Conservation (phyloP, 768 basidiomycete genomes). For the Leccinellum albellum region DNA sequence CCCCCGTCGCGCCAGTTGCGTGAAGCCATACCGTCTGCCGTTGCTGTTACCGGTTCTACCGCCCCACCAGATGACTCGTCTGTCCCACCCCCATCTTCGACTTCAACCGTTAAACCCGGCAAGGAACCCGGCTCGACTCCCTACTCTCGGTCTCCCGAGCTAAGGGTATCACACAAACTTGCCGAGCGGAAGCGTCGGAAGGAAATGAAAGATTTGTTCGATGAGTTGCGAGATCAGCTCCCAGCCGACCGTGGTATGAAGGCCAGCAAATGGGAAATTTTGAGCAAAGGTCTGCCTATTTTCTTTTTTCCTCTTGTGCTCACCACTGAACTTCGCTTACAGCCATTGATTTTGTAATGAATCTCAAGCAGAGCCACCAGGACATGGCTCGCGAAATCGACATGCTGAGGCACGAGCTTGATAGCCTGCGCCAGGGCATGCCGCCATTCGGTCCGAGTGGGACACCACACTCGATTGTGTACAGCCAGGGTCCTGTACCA, state of each 20-base stretch:
- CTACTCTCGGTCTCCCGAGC: slow-evolving; percentile 92
- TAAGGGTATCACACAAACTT: slow-evolving; percentile 93
- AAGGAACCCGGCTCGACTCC: slow-evolving; percentile 65
- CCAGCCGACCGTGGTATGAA: slow-evolving; percentile 94
- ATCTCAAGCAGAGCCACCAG: slow-evolving; percentile 72
- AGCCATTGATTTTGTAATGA: slow-evolving; percentile 87
- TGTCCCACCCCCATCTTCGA: slow-evolving; percentile 33
- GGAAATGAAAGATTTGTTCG: slow-evolving; percentile 99
- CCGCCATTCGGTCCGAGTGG: slow-evolving; percentile 48
- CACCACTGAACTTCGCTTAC: slow-evolving; percentile 5
- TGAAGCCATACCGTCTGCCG: slow-evolving; percentile 37
- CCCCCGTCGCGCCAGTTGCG: slow-evolving; percentile 63
- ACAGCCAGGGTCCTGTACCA: slow-evolving; percentile 46
- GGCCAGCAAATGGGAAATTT: slow-evolving; percentile 98
- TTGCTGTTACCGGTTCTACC: slow-evolving; percentile 36
- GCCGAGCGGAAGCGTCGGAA: slow-evolving; percentile 96
- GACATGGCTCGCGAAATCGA: slow-evolving; percentile 80
- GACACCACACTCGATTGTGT: slow-evolving; percentile 48
- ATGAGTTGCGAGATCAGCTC: slow-evolving; percentile 89
- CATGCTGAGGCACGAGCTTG: slow-evolving; percentile 72
- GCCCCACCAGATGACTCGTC: slow-evolving; percentile 40
- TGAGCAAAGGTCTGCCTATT: slow-evolving; percentile 76
- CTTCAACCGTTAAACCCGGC: slow-evolving; percentile 33
- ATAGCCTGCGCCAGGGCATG: slow-evolving; percentile 55
- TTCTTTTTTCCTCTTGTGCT: neutral